Evolutionary conservation across 2,329 filamentous ascomycete species (phyloP).

Genomic region (Colletotrichum sp.): DNA sequence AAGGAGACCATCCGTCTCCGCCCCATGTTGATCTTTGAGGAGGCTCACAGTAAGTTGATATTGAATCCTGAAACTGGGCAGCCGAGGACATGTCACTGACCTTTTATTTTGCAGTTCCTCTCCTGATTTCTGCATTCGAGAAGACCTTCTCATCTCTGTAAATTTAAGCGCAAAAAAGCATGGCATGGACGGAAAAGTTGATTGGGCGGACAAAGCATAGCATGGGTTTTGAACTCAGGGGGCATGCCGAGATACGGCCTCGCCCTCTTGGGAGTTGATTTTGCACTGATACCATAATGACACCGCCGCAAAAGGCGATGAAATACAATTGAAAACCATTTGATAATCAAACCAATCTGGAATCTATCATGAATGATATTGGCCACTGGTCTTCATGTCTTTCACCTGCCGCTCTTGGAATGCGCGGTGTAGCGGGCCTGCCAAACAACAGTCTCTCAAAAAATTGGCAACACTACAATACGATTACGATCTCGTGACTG

Average conservation of each 20-base stretch:
- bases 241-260: neutral
- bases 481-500: neutral
- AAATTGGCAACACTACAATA: neutral
- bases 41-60: slow-evolving; percentile 59
- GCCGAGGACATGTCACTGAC: neutral
- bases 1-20: slow-evolving; percentile 72
- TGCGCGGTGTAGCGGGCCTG: neutral
- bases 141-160: slow-evolving; percentile 64
- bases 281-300: slow-evolving; percentile 16
- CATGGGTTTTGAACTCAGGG: neutral
- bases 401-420: neutral
- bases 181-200: neutral
- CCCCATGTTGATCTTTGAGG: slow-evolving; percentile 84
- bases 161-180: neutral
- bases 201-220: neutral
- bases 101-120: slow-evolving; percentile 31
- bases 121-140: slow-evolving; percentile 80
- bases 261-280: neutral
- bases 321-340: neutral
- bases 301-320: neutral
- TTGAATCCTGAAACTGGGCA: neutral
- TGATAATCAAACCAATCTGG: neutral
- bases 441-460: neutral
- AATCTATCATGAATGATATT: fast-evolving
- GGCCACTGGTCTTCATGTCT: neutral